Percentiles rank a stretch among this genome's conserved stretches.
phyloP scores from a whole-genome alignment of 2,329 filamentous ascomycete species.

The Fusarium oxysporum region DNA sequence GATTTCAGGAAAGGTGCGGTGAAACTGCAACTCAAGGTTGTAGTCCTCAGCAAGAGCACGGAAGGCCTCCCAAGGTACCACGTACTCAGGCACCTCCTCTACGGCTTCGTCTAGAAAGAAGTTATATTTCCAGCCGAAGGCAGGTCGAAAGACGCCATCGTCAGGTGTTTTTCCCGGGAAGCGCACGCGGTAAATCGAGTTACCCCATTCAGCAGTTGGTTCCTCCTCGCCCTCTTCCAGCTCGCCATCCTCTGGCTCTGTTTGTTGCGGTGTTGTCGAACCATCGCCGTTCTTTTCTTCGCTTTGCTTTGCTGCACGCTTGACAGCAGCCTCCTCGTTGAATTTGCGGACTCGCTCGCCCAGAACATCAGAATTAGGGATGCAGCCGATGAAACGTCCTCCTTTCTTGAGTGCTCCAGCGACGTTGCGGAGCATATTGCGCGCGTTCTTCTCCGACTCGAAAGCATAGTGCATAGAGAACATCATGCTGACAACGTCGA shows the following conservation, averaged over 20 bases:
- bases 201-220: constrained; percentile 85
- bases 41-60: constrained; percentile 95
- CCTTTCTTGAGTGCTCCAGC: constrained; percentile 92
- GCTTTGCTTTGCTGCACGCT: constrained; percentile 48
- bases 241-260: constrained; percentile 56
- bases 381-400: constrained; percentile 92
- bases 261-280: constrained; percentile 42
- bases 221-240: constrained; percentile 72
- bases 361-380: constrained; percentile 96
- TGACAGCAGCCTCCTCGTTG: constrained; percentile 66
- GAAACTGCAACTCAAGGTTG: constrained; percentile 94
- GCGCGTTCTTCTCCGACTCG: constrained; percentile 88
- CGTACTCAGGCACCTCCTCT: constrained; percentile 95
- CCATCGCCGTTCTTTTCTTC: constrained; percentile 29
- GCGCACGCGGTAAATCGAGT: constrained; percentile 89
- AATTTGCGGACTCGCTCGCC: constrained; percentile 81
- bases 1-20: constrained; percentile 89
- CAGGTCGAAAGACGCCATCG: constrained; percentile 92
- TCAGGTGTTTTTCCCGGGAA: constrained; percentile 86
- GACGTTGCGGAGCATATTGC: constrained; percentile 93
- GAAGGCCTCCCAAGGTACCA: constrained; percentile 98
- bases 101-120: constrained; percentile 97
- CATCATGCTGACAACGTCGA: constrained; percentile 99
- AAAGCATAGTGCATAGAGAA: constrained; percentile 99
- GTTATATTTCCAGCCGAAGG: constrained; percentile 97